phyloP scores from a whole-genome alignment of 2,329 filamentous ascomycete genomes.

The Ophiognomonia clavigignenti-juglandacearum region DNA sequence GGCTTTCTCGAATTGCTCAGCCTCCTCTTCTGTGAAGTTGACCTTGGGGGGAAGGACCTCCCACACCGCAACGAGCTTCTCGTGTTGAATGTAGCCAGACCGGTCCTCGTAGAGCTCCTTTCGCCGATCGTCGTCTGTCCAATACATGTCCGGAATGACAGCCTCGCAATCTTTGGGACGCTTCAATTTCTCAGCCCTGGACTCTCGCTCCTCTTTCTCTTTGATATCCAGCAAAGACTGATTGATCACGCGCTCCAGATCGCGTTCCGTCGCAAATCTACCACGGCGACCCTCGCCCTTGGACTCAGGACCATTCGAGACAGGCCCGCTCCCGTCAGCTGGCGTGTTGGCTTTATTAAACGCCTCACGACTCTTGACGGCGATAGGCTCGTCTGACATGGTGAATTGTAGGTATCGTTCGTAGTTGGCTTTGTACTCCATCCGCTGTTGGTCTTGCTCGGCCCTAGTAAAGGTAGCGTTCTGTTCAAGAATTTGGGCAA shows the following conservation, averaged over 20 bases:
- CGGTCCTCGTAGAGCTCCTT: constrained; percentile 59
- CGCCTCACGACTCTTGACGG: constrained; percentile 50
- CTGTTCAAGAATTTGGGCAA: constrained; percentile 39
- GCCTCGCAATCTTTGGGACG: constrained; percentile 63
- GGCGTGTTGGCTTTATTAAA: constrained; percentile 38
- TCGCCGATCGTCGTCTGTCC: constrained; percentile 54
- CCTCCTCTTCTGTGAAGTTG: constrained; percentile 70
- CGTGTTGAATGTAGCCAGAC: constrained; percentile 59
- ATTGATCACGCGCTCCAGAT: constrained; percentile 66
- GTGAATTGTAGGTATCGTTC: constrained; percentile 51
- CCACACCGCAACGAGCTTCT: constrained; percentile 64
- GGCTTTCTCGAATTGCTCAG: constrained; percentile 64
- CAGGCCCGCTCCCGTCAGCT: constrained; percentile 17
- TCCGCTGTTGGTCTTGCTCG: constrained; percentile 34
- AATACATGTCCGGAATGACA: constrained; percentile 65
- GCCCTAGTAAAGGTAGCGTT: constrained; percentile 31
- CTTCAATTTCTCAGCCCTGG: constrained; percentile 60
- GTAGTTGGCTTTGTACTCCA: constrained; percentile 44
- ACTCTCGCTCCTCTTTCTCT: constrained; percentile 63
- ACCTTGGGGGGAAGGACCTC: constrained; percentile 68
- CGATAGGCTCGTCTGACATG: constrained; percentile 48
- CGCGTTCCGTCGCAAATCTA: constrained; percentile 66
- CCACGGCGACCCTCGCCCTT: constrained; percentile 53
- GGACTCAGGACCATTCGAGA: constrained; percentile 38
- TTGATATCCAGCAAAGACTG: constrained; percentile 68